Percentiles rank a stretch among this genome's conserved stretches.
Conservation (phyloP, 2,329 filamentous ascomycete species). For the Fusarium nelsonii region DNA sequence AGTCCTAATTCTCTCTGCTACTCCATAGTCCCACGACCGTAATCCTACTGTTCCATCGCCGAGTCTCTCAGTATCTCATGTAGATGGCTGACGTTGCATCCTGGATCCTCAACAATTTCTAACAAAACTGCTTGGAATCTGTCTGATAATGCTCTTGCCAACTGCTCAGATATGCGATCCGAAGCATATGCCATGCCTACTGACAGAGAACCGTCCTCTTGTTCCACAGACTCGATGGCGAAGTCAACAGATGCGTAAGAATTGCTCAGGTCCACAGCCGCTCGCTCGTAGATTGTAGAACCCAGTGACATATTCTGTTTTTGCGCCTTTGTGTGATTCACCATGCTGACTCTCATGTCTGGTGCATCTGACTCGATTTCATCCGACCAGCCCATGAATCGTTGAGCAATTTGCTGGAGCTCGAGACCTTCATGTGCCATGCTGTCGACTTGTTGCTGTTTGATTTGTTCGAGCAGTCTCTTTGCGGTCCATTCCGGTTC, state of each 20-base stretch:
- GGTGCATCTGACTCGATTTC: not conserved
- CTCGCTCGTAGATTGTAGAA: not conserved
- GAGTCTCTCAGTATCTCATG: not conserved
- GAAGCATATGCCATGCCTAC: constrained; percentile 9
- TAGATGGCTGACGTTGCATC: not conserved
- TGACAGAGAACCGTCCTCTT: not conserved
- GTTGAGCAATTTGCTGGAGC: constrained; percentile 6
- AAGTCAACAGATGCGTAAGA: constrained; percentile 8
- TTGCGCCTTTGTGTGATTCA: constrained; percentile 4
- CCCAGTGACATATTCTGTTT: not conserved
- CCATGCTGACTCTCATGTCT: constrained; percentile 7
- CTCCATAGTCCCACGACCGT: not conserved
- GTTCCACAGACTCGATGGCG: constrained; percentile 7
- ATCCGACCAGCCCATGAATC: constrained; percentile 3
- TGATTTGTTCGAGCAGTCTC: not conserved
- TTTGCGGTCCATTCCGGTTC: not conserved
- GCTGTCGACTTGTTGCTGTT: not conserved
- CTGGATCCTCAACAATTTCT: not conserved
- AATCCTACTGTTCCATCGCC: not conserved
- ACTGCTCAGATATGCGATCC: constrained; percentile 5
- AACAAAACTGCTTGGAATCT: not conserved
- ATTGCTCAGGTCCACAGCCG: not conserved
- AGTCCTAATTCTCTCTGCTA: not conserved
- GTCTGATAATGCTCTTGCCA: not conserved
- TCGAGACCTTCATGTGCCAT: constrained; percentile 6